Percentiles rank a stretch among this genome's conserved stretches.
phyloP scores from a whole-genome alignment of 2,329 filamentous ascomycete species.

The Emmonsia crescens region DNA sequence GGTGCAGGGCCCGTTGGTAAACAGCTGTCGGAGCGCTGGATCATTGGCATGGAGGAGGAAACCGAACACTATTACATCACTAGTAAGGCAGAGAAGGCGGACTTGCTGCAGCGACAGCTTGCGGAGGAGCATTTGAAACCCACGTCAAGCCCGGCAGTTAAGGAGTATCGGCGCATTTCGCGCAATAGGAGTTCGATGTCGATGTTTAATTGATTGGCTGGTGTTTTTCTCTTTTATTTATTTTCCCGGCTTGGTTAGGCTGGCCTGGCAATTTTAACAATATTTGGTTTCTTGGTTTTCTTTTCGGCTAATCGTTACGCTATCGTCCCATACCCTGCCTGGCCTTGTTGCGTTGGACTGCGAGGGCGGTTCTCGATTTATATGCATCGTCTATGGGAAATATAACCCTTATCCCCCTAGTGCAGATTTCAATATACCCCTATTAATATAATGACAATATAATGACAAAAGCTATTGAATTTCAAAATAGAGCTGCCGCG shows the following conservation, averaged over 20 bases:
- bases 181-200: constrained; percentile 18
- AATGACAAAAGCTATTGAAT: too few species aligned
- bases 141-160: constrained; percentile 22
- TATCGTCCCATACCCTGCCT: neutral
- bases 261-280: neutral
- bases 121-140: constrained; percentile 8
- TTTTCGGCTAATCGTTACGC: neutral
- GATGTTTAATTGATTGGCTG: constrained; percentile 17
- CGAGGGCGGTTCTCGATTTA: neutral
- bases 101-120: constrained; percentile 1
- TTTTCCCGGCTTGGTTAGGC: neutral
- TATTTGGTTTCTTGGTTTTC: neutral
- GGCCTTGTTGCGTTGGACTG: neutral
- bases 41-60: constrained; percentile 35
- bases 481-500: too few species aligned
- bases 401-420: too few species aligned
- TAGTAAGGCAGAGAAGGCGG: constrained; percentile 19
- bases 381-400: too few species aligned
- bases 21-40: constrained; percentile 39
- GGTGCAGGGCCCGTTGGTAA: constrained; percentile 44
- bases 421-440: neutral
- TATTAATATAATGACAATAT: neutral
- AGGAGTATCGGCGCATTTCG: constrained; percentile 25
- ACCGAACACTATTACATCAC: constrained; percentile 44
- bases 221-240: neutral